Percentiles rank a stretch among this genome's conserved stretches.
These are phyloP conservation scores for Apiospora arundinis DNA, from an alignment of 2,329 filamentous ascomycete genomes.

Conservation along the genomic window DNA sequence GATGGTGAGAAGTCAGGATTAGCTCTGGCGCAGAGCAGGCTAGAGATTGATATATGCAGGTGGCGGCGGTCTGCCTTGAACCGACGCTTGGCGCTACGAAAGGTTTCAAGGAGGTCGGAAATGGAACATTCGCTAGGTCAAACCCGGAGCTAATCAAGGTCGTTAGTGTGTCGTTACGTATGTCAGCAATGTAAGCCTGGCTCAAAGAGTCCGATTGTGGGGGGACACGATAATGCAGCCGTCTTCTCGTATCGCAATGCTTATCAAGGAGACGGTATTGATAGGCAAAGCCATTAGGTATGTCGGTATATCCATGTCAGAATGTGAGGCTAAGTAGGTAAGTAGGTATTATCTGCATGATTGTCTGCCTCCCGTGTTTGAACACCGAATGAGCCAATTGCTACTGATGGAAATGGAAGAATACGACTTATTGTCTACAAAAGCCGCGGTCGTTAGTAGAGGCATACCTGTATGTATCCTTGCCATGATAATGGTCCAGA, in stretches of 20 bases:
- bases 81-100: background rate
- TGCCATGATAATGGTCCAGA: background rate
- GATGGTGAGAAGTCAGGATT: background rate
- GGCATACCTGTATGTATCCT: background rate
- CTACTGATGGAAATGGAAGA: background rate
- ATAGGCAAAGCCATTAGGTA: no score
- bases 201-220: background rate
- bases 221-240: background rate
- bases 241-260: background rate
- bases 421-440: background rate
- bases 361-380: background rate
- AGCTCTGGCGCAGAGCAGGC: background rate
- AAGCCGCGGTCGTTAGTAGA: no score
- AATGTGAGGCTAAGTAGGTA: background rate
- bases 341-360: no score
- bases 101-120: background rate
- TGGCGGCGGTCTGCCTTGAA: background rate
- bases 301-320: background rate
- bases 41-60: background rate
- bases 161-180: background rate
- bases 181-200: no score
- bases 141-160: background rate
- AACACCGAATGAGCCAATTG: background rate
- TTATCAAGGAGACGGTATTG: no score
- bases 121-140: constrained; percentile 13